Percentiles rank a stretch among this genome's conserved stretches.
phyloP scores from a whole-genome alignment of 768 basidiomycete genomes.

The Coprinopsis strossmayeri region DNA sequence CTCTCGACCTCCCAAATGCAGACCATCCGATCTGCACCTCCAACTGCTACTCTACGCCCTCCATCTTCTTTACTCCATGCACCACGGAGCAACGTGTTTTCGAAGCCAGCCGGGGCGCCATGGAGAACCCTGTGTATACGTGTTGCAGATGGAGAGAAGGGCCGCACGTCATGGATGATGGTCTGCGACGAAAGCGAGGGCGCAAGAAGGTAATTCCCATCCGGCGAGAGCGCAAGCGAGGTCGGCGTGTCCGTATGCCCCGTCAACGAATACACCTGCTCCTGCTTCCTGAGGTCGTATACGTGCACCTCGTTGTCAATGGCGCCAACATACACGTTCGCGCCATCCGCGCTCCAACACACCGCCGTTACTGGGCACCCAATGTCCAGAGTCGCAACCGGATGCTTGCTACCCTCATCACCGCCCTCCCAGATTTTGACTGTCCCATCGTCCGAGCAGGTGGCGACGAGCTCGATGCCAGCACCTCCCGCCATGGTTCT shows the following conservation, averaged over 20 bases:
- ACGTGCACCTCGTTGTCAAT: constrained; percentile 97
- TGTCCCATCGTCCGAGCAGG: constrained; percentile 88
- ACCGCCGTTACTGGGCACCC: constrained; percentile 91
- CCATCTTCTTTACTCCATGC: constrained; percentile 87
- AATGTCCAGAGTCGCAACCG: constrained; percentile 75
- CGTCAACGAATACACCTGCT: constrained; percentile 70
- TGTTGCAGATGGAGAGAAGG: constrained; percentile 82
- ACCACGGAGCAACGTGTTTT: constrained; percentile 74
- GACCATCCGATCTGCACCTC: constrained; percentile 84
- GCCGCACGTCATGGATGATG: constrained; percentile 88
- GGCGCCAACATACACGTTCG: constrained; percentile 84
- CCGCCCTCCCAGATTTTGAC: constrained; percentile 91
- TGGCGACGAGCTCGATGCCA: constrained; percentile 79
- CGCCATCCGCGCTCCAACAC: constrained; percentile 88
- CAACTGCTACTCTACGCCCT: constrained; percentile 78
- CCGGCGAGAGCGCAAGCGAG: constrained; percentile 87
- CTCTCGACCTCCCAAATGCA: constrained; percentile 85
- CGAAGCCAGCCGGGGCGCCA: constrained; percentile 93
- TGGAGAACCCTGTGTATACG: constrained; percentile 72
- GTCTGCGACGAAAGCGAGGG: constrained; percentile 87
- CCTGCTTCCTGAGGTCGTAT: constrained; percentile 83
- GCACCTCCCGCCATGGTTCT: constrained; percentile 79
- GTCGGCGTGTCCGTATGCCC: constrained; percentile 94
- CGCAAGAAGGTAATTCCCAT: constrained; percentile 81
- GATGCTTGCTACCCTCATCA: constrained; percentile 62